Evolutionary conservation across 305 asterid species (phyloP).

Genomic region (Coffea humblotiana): DNA sequence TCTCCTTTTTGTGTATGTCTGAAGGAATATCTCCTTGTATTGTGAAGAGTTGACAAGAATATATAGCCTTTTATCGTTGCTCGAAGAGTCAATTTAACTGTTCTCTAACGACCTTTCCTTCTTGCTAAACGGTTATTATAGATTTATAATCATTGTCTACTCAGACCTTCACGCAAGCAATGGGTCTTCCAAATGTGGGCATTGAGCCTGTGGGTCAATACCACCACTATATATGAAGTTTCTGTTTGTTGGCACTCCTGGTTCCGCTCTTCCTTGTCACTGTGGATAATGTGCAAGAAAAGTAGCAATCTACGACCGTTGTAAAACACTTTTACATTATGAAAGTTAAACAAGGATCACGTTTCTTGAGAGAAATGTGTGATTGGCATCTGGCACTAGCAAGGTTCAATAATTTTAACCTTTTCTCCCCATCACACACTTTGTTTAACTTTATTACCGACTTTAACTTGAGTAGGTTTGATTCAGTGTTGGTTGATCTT

Average conservation of each 20-base stretch:
- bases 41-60: background rate
- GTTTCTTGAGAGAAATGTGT: conserved; percentile 5
- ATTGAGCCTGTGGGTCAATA: conserved; percentile 16
- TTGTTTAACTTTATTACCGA: background rate
- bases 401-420: background rate
- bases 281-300: conserved; percentile 10
- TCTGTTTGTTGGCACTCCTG: background rate
- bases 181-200: background rate
- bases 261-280: conserved; percentile 14
- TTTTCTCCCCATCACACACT: background rate
- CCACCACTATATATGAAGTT: conserved; percentile 11
- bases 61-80: conserved; percentile 21
- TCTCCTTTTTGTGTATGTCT: background rate
- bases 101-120: conserved; percentile 11
- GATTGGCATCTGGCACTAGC: background rate
- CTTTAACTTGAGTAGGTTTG: conserved; percentile 2
- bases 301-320: background rate
- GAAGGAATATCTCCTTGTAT: background rate
- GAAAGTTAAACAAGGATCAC: conserved; percentile 3
- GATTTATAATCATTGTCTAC: background rate
- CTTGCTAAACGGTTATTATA: conserved; percentile 6
- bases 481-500: background rate
- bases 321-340: background rate
- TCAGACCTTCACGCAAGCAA: conserved; percentile 9
- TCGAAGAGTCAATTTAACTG: conserved; percentile 21